Evolutionary conservation across 1,139 yeast species (phyloP).

Genomic region (Yamadazyma dendronema): DNA sequence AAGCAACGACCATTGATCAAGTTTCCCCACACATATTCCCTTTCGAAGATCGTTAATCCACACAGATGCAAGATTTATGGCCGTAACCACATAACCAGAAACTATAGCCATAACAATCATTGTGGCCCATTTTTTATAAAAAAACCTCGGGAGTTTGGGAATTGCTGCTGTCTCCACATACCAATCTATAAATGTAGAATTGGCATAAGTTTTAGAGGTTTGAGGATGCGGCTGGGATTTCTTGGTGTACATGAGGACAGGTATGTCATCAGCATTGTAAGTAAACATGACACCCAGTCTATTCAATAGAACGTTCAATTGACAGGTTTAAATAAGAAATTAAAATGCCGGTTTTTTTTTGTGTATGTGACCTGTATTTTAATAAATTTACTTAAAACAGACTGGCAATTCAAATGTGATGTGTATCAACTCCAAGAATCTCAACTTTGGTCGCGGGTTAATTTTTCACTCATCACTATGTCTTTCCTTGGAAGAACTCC

Average conservation of each 20-base stretch:
- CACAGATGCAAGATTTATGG: conserved; percentile 58
- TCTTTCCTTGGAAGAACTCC: conserved; percentile 25
- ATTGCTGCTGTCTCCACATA: conserved; percentile 21
- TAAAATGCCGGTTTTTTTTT: no score
- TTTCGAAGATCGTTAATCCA: conserved; percentile 64
- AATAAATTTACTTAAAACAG: no score
- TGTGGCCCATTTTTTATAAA: conserved; percentile 51
- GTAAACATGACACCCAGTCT: no score
- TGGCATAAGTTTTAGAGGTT: conserved; percentile 17
- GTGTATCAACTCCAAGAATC: no score
- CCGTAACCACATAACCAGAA: conserved; percentile 59
- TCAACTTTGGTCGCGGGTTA: no score
- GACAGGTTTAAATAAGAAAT: no score
- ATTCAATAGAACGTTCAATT: no score
- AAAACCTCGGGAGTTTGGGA: conserved; percentile 8
- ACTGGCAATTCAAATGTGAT: no score
- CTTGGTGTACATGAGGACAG: conserved; percentile 7
- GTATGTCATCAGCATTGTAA: conserved; percentile 10
- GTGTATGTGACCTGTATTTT: no score
- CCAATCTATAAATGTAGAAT: conserved; percentile 41
- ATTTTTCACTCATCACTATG: no score
- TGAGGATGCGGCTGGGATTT: neutral
- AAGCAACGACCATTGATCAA: conserved; percentile 43
- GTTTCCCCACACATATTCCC: conserved; percentile 38
- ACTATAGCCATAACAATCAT: conserved; percentile 54